Percentiles rank a stretch among this genome's conserved stretches.
Evolutionary conservation across 495 filamentous ascomycete species (phyloP).

Genomic region (Lentithecium fluviatile): DNA sequence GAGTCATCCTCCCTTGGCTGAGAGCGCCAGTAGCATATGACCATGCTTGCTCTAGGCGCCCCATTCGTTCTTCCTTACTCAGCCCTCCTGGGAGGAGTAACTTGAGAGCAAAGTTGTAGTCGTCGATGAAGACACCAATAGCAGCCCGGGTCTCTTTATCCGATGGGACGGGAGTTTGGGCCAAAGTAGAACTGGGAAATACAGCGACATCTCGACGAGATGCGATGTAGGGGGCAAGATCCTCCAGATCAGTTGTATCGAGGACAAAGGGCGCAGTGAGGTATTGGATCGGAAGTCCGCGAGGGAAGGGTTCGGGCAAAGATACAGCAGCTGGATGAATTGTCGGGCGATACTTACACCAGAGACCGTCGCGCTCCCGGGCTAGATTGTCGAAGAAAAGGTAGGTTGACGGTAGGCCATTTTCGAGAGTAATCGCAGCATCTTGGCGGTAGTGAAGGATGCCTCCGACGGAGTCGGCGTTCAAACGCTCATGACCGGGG

Average conservation of each 20-base stretch:
- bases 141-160: slow-evolving; percentile 17
- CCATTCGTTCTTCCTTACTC: slow-evolving; percentile 6
- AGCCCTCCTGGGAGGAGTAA: slow-evolving; percentile 6
- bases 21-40: slow-evolving; percentile 12
- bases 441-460: background rate
- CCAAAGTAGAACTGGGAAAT: slow-evolving; percentile 4
- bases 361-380: slow-evolving; percentile 21
- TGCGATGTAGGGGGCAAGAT: slow-evolving; percentile 19
- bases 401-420: slow-evolving; percentile 7
- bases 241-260: background rate
- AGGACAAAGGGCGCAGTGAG: slow-evolving; percentile 4
- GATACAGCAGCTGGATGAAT: slow-evolving; percentile 4
- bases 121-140: slow-evolving; percentile 28
- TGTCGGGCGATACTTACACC: slow-evolving; percentile 22
- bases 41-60: slow-evolving; percentile 12
- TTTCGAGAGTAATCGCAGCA: background rate
- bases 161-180: background rate
- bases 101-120: slow-evolving; percentile 16
- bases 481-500: slow-evolving; percentile 7
- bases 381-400: slow-evolving; percentile 30
- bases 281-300: slow-evolving; percentile 26
- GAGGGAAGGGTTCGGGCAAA: slow-evolving; percentile 20
- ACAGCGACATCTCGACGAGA: slow-evolving; percentile 10
- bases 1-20: slow-evolving; percentile 14
- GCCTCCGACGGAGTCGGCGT: background rate